Conservation (phyloP, 805 yeast genomes). For the Barnettozyma siamensis region DNA sequence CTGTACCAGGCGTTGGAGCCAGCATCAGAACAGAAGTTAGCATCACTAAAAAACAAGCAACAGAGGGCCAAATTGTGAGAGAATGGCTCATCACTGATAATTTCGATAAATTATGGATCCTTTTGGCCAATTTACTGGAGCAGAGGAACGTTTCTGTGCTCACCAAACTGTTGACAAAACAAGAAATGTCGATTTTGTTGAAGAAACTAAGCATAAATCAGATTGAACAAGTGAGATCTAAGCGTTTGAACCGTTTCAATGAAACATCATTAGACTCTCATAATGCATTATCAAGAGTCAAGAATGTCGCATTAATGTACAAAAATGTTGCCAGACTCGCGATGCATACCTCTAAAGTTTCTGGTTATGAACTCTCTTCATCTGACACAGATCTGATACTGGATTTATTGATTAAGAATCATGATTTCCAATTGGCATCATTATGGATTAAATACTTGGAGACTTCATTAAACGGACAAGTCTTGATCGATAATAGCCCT, state of each 20-base stretch:
- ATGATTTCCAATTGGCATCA: conserved; percentile 7
- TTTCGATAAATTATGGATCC: conserved; percentile 1
- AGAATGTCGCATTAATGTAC: background rate
- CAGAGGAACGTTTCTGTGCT: background rate
- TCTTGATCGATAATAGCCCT: background rate
- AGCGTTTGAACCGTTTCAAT: background rate
- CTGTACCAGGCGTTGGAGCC: no score
- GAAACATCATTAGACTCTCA: background rate
- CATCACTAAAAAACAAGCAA: background rate
- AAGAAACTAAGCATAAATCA: conserved; percentile 2
- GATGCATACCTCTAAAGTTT: background rate
- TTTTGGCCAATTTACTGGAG: background rate
- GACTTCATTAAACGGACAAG: background rate
- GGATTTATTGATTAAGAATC: background rate
- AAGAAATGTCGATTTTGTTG: conserved; percentile 5
- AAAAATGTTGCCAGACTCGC: no score
- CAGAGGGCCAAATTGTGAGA: conserved; percentile 1
- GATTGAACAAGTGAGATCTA: background rate
- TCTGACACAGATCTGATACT: conserved; percentile 5
- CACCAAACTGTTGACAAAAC: conserved; percentile 1
- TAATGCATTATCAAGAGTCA: background rate
- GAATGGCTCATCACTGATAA: background rate
- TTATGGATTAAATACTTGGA: conserved; percentile 6
- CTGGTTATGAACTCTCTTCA: conserved; percentile 2
- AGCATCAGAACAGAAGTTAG: background rate